A percentile compares a stretch with the other conserved stretches of the same genome.
phyloP scores from a whole-genome alignment of 768 basidiomycete species.

The Lactarius hatsudake region DNA sequence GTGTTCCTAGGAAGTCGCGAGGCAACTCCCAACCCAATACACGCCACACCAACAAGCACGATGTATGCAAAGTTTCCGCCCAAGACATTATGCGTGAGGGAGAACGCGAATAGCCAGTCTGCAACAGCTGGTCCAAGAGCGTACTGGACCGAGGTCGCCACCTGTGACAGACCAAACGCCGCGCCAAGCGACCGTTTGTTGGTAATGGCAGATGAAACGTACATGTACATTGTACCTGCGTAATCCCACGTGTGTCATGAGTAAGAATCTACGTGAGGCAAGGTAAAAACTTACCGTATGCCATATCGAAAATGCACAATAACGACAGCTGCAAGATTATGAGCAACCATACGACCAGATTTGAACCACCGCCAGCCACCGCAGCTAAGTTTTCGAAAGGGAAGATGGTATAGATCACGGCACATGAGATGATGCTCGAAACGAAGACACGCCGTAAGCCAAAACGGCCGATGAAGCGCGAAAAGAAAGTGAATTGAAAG shows the following conservation, averaged over 20 bases:
- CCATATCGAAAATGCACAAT: background rate
- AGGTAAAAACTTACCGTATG: background rate
- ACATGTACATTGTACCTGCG: slow-evolving; percentile 65
- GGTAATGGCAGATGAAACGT: slow-evolving; percentile 58
- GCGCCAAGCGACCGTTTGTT: slow-evolving; percentile 62
- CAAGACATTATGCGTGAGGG: slow-evolving; percentile 38
- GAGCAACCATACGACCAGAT: background rate
- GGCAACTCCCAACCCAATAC: background rate
- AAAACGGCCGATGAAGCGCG: slow-evolving; percentile 35
- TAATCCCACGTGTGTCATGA: slow-evolving; percentile 21
- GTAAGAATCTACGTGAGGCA: background rate
- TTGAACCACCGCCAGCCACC: background rate
- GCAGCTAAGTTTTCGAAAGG: slow-evolving; percentile 25
- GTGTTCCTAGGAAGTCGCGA: background rate
- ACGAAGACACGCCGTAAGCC: slow-evolving; percentile 38
- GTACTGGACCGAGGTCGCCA: slow-evolving; percentile 37
- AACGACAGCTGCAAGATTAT: background rate
- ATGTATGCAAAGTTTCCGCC: background rate
- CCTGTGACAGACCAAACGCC: slow-evolving; percentile 55
- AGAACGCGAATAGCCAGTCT: slow-evolving; percentile 64
- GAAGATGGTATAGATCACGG: slow-evolving; percentile 31
- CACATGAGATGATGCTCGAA: slow-evolving; percentile 28
- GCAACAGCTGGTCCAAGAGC: slow-evolving; percentile 55
- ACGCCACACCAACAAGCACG: background rate
- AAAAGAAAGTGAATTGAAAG: slow-evolving; percentile 40